phyloP scores from a whole-genome alignment of 306 rosid species.

The Fagus sylvatica region DNA sequence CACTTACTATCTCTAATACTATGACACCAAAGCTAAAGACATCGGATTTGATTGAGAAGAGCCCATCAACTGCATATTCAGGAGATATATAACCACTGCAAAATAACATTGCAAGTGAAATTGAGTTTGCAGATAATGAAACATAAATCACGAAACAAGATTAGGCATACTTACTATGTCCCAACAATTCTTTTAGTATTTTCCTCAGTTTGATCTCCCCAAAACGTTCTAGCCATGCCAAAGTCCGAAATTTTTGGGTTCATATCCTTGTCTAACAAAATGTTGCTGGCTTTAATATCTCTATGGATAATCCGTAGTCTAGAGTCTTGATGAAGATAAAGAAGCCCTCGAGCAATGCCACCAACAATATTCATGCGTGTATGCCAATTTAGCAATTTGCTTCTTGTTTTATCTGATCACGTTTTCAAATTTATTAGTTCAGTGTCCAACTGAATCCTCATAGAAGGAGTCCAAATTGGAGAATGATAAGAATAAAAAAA shows the following conservation, averaged over 20 bases:
- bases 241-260: constrained; percentile 63
- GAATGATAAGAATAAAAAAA: neutral
- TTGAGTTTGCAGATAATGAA: neutral
- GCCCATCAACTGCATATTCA: constrained; percentile 39
- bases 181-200: constrained; percentile 49
- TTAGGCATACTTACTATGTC: constrained; percentile 43
- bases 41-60: constrained; percentile 41
- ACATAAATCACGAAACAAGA: neutral
- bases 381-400: constrained; percentile 17
- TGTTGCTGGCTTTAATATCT: constrained; percentile 54
- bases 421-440: neutral
- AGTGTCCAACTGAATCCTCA: neutral
- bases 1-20: constrained; percentile 47
- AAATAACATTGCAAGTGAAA: neutral
- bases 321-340: constrained; percentile 32
- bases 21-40: constrained; percentile 50
- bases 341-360: constrained; percentile 29
- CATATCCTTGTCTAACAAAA: constrained; percentile 48
- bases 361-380: constrained; percentile 22
- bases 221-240: constrained; percentile 49
- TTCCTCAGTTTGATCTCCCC: constrained; percentile 43
- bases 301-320: constrained; percentile 34
- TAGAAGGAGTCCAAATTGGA: neutral
- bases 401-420: neutral
- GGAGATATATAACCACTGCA: constrained; percentile 59